A percentile compares a stretch with the other conserved stretches of the same genome.
Evolutionary conservation across 2,329 filamentous ascomycete genomes (phyloP).

Genomic region (Alternaria angustiovoidea): DNA sequence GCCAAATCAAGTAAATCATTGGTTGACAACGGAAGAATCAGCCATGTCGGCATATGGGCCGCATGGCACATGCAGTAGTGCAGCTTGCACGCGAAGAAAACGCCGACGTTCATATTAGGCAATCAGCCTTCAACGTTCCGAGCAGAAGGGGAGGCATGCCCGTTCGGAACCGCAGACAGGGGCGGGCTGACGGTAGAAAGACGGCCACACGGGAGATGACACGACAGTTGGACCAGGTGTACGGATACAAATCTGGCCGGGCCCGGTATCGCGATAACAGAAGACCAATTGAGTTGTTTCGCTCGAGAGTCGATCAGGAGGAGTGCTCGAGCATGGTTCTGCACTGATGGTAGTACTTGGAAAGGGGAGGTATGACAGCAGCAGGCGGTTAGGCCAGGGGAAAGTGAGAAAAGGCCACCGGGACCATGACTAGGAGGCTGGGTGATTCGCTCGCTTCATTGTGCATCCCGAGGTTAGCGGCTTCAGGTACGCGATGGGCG

Average conservation of each 20-base stretch:
- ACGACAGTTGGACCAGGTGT: constrained; percentile 16
- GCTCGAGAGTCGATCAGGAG: background rate
- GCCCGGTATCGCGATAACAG: constrained; percentile 1
- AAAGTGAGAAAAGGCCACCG: constrained; percentile 14
- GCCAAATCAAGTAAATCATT: background rate
- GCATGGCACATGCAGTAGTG: background rate
- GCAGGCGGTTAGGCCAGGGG: constrained; percentile 32
- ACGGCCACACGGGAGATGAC: constrained; percentile 21
- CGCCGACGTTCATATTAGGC: background rate
- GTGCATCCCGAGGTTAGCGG: constrained; percentile 28
- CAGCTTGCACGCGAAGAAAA: background rate
- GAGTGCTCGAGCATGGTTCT: constrained; percentile 1
- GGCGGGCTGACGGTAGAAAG: constrained; percentile 11
- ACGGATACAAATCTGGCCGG: constrained; percentile 16
- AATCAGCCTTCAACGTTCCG: background rate
- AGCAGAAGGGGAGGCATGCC: constrained; percentile 7
- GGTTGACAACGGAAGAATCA: background rate
- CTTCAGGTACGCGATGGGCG: constrained; percentile 28
- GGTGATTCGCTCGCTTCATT: constrained; percentile 31
- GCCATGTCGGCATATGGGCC: background rate
- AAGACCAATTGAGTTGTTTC: background rate
- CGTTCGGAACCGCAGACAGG: constrained; percentile 7
- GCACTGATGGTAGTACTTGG: constrained; percentile 12
- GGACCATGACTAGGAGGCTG: constrained; percentile 20
- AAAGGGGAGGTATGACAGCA: constrained; percentile 26